Percentiles rank a stretch among this genome's conserved stretches.
These are phyloP conservation scores for Croton setiger DNA, from an alignment of 441 rosid species.

Conservation along the genomic window DNA sequence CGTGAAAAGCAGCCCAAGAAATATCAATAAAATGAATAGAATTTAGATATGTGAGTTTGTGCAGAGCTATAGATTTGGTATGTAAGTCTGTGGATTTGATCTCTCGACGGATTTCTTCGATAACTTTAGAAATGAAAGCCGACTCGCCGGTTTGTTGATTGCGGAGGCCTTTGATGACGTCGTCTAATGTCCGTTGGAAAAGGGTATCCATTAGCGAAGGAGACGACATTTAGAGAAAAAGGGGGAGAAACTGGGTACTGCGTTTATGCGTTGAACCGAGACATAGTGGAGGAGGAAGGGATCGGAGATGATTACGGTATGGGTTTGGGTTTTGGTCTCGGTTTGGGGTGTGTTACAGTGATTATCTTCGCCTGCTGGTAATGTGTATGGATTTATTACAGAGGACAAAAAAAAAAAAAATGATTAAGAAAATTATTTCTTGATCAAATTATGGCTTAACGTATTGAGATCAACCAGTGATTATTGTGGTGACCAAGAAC, in stretches of 20 bases:
- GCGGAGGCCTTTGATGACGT: conserved; percentile 71
- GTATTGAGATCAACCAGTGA: too few species aligned
- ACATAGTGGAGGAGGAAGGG: background rate
- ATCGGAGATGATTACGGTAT: too few species aligned
- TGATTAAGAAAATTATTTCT: too few species aligned
- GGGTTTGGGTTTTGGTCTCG: too few species aligned
- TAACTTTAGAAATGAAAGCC: conserved; percentile 49
- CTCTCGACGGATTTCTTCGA: conserved; percentile 81
- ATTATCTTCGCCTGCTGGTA: too few species aligned
- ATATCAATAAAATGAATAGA: conserved; percentile 64
- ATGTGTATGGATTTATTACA: too few species aligned
- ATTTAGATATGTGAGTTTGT: conserved; percentile 70
- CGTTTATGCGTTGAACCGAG: background rate
- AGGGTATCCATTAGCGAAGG: conserved; percentile 66
- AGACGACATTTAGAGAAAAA: conserved; percentile 34
- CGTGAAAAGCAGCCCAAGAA: conserved; percentile 87
- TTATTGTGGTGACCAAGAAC: too few species aligned
- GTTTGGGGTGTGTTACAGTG: too few species aligned
- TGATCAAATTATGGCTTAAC: too few species aligned
- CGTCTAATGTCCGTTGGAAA: conserved; percentile 75
- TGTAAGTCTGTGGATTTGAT: conserved; percentile 74
- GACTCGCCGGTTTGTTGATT: conserved; percentile 58
- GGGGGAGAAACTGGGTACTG: background rate
- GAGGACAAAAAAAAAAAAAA: too few species aligned
- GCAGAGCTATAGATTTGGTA: conserved; percentile 78